Conservation (phyloP, 257 asterid genomes). For the Gardenia jasminoides region DNA sequence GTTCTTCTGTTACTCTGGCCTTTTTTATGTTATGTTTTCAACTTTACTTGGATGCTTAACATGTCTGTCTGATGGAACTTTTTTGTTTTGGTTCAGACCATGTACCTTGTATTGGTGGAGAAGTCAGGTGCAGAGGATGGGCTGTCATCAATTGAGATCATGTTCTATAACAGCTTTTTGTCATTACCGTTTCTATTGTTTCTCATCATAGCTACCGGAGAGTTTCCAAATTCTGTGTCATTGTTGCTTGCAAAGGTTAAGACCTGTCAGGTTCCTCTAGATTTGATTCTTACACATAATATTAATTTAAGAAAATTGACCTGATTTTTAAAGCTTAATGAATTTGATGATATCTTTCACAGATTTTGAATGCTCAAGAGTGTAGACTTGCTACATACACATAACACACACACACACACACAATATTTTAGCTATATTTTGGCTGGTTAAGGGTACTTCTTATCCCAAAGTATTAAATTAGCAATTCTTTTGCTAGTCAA, state of each 20-base stretch:
- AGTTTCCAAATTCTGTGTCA: constrained; percentile 74
- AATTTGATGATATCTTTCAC: background rate
- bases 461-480: too few species aligned
- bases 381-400: background rate
- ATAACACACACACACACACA: background rate
- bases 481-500: too few species aligned
- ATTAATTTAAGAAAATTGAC: background rate
- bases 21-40: background rate
- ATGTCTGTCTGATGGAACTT: constrained; percentile 5
- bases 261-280: constrained; percentile 13
- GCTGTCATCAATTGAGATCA: constrained; percentile 86
- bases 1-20: constrained; percentile 7
- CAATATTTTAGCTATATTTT: too few species aligned
- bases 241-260: constrained; percentile 72
- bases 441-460: too few species aligned
- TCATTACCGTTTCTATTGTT: constrained; percentile 83
- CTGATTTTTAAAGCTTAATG: constrained; percentile 11
- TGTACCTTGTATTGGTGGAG: constrained; percentile 97
- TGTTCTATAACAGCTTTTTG: constrained; percentile 82
- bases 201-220: constrained; percentile 89
- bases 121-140: constrained; percentile 98
- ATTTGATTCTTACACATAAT: too few species aligned
- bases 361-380: background rate
- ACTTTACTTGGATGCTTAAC: background rate
- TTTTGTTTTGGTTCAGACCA: constrained; percentile 64